Evolutionary conservation across 2,329 filamentous ascomycete genomes (phyloP), one percentile per base, ranked within the genome.

Genomic region (Amphichorda felina): DNA sequence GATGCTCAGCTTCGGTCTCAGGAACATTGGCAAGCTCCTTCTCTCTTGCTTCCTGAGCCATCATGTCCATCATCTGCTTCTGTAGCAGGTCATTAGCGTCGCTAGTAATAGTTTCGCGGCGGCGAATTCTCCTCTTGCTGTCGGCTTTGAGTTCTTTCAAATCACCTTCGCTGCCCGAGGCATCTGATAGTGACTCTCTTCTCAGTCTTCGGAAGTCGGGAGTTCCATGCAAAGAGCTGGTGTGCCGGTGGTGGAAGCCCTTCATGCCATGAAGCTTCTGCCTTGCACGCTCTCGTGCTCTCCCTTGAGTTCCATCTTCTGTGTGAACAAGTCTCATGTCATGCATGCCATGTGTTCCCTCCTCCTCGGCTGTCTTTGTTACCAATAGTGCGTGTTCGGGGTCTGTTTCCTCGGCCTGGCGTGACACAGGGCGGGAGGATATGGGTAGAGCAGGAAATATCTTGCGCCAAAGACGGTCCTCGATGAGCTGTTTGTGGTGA

Each of bases 401-500:
- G 19, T 37, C 38, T 9, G 40, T 25, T 10, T 54, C 52, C 5
- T 56, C 47, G 1, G 45, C 45, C 25, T 57, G 53, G 22, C 47
- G 47, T 3, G 56, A 54, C 36, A 51, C 46, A 14, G 55, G 50
- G 10, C 51, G 46, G 22, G 45, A 50, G 25, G 34, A 3, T 5
- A 27, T 17, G 5, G 14, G 10, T 6, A 13, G 7, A 5, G 30
- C 30, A 2, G 74, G 67, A 42, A 83, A 93, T 11, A 95, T 74
- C 38, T 72, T 79, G 33, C 73, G 70, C 49, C 86, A 86, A 47
- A 84, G 66, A 11, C 78, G 75, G 55, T 94, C 82, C 50, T 94
- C 83, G 29, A 94, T 80, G 19, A 87, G 65, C 35, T 69, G 70
- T 53, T 88, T 93, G 56, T 95, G 87, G 39, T 79, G 66, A 22